A percentile compares a stretch with the other conserved stretches of the same genome.
These are phyloP conservation scores for Peniophora sp. DNA, from an alignment of 1,284 basidiomycete species.

Conservation along the genomic window DNA sequence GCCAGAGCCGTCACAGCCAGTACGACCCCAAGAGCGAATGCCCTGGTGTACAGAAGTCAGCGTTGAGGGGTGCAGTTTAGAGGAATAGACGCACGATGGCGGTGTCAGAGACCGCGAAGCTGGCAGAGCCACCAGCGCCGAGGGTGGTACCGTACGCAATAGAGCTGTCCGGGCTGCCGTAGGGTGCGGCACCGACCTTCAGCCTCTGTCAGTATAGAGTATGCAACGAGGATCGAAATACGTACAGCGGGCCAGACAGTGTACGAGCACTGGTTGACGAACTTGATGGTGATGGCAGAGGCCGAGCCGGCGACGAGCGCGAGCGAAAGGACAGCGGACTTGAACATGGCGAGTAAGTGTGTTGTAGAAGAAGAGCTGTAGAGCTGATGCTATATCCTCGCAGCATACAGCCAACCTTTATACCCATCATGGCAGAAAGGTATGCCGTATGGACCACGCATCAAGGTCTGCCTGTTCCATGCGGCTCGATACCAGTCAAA, in stretches of 20 bases:
- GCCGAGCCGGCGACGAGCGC: slow-evolving; percentile 5
- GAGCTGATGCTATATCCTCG: no score
- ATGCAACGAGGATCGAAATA: no score
- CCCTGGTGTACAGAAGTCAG: not conserved
- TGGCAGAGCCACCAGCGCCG: slow-evolving; percentile 1
- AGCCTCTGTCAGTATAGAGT: no score
- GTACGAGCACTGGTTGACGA: slow-evolving; percentile 10
- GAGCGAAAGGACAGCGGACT: slow-evolving; percentile 4
- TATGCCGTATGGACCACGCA: no score
- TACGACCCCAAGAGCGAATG: not conserved
- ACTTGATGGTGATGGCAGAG: slow-evolving; percentile 9
- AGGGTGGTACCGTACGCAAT: slow-evolving; percentile 7
- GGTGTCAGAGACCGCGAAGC: slow-evolving; percentile 5
- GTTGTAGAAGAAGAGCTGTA: no score
- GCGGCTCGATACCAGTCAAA: no score
- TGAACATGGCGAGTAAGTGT: slow-evolving; percentile 4
- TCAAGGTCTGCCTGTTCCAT: no score
- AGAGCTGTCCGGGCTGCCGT: slow-evolving; percentile 8
- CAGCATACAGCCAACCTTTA: no score
- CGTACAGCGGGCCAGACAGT: slow-evolving; percentile 12
- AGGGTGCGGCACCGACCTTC: slow-evolving; percentile 8
- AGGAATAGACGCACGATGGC: slow-evolving; percentile 3
- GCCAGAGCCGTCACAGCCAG: not conserved
- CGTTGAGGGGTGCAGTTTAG: not conserved
- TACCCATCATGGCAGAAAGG: no score